Conservation (phyloP, 805 yeast species). For the Spathaspora arborariae region DNA sequence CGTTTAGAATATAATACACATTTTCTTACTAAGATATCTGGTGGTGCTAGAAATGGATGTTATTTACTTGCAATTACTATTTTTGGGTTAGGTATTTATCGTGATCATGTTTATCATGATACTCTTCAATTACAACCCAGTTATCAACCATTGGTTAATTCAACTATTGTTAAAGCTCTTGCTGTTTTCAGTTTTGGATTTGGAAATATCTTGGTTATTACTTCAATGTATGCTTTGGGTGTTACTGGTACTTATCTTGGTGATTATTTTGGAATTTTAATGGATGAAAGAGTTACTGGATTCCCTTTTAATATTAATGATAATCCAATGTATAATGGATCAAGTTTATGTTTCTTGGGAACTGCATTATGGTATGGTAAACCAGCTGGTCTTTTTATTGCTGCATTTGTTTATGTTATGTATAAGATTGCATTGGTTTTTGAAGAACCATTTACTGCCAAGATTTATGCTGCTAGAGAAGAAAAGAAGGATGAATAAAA, state of each 20-base stretch:
- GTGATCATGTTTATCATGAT: slow-evolving; percentile 71
- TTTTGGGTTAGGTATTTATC: slow-evolving; percentile 75
- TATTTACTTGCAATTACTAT: slow-evolving; percentile 79
- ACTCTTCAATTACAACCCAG: slow-evolving; percentile 74
- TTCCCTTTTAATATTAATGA: slow-evolving; percentile 91
- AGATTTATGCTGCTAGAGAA: slow-evolving; percentile 77
- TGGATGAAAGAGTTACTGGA: slow-evolving; percentile 82
- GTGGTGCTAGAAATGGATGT: slow-evolving; percentile 73
- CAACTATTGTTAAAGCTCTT: slow-evolving; percentile 35
- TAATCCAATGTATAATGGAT: slow-evolving; percentile 97
- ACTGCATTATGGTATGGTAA: slow-evolving; percentile 84
- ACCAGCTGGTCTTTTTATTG: slow-evolving; percentile 79
- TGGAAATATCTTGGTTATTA: slow-evolving; percentile 78
- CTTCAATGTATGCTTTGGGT: slow-evolving; percentile 90
- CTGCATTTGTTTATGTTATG: slow-evolving; percentile 73
- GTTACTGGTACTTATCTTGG: slow-evolving; percentile 96
- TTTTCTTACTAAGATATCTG: slow-evolving; percentile 67
- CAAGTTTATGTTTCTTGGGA: slow-evolving; percentile 84
- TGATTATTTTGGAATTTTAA: slow-evolving; percentile 94
- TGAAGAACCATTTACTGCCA: slow-evolving; percentile 96
- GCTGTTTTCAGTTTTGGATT: slow-evolving; percentile 55
- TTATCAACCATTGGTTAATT: slow-evolving; percentile 47
- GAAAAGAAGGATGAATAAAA: slow-evolving; percentile 1
- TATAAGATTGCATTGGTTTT: slow-evolving; percentile 79
- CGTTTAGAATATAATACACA: slow-evolving; percentile 79